A percentile compares a stretch with the other conserved stretches of the same genome.
These are phyloP conservation scores for Rutstroemia sp. DNA, from an alignment of 2,329 filamentous ascomycete species.

Conservation along the genomic window DNA sequence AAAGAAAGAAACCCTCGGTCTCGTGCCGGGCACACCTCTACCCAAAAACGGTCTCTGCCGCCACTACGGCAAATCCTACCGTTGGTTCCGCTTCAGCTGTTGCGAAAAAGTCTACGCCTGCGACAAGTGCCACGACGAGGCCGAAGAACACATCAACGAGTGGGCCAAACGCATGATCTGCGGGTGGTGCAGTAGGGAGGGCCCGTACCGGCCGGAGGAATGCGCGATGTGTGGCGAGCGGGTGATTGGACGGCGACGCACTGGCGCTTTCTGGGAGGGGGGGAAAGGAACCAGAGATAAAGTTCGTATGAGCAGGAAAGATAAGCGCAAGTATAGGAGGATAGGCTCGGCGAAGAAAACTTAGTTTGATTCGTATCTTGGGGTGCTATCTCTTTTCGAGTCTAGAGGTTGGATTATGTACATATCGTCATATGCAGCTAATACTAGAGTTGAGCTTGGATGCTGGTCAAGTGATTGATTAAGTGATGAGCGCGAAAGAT, in stretches of 20 bases:
- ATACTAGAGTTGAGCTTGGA: too few species aligned
- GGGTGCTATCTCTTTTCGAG: too few species aligned
- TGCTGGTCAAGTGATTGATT: too few species aligned
- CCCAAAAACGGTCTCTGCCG: constrained; percentile 45
- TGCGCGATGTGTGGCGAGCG: constrained; percentile 66
- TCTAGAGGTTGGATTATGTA: too few species aligned
- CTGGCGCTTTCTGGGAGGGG: constrained; percentile 69
- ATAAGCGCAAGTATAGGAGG: constrained; percentile 65
- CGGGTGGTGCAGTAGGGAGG: constrained; percentile 72
- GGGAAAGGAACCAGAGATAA: constrained; percentile 74
- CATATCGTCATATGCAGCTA: too few species aligned
- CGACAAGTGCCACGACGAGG: constrained; percentile 68
- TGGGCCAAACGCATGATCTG: constrained; percentile 82
- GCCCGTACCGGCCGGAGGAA: constrained; percentile 68
- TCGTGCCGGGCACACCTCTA: constrained; percentile 49
- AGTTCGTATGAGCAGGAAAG: constrained; percentile 65
- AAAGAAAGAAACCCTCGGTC: constrained; percentile 46
- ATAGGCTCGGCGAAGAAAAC: constrained; percentile 32
- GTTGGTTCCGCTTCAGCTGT: constrained; percentile 61
- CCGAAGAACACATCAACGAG: constrained; percentile 66
- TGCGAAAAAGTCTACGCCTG: constrained; percentile 52
- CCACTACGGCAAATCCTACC: constrained; percentile 52
- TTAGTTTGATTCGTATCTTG: too few species aligned
- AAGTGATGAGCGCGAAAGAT: too few species aligned
- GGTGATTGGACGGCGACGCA: constrained; percentile 57